phyloP scores from a whole-genome alignment of 768 basidiomycete genomes.

The Termitomyces sp. region DNA sequence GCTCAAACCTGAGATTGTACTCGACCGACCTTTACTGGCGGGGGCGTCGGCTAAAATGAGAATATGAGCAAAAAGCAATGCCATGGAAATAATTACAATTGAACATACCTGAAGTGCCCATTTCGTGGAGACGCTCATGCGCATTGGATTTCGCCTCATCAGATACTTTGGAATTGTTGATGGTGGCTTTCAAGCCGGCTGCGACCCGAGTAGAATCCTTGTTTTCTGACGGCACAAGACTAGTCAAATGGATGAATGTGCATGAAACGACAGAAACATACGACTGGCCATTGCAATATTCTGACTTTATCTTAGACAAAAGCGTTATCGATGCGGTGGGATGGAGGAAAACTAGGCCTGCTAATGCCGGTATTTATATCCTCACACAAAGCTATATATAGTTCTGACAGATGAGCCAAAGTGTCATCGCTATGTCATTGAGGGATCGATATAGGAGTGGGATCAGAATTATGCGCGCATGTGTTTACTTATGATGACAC shows the following conservation, averaged over 20 bases:
- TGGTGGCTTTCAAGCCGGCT: not conserved
- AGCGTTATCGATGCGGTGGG: too few relatives aligned
- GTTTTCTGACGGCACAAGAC: not conserved
- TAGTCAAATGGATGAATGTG: not conserved
- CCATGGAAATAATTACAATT: too few relatives aligned
- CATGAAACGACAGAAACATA: not conserved
- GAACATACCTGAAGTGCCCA: not conserved
- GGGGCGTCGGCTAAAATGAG: not conserved
- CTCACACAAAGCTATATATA: not conserved
- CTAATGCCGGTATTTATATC: not conserved
- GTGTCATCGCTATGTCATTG: not conserved
- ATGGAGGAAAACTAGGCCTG: too few relatives aligned
- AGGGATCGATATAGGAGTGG: not conserved
- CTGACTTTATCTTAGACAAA: too few relatives aligned
- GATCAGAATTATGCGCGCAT: not conserved
- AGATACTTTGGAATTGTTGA: not conserved
- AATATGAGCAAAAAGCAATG: too few relatives aligned
- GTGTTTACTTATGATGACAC: not conserved
- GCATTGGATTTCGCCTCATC: not conserved
- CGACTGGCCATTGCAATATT: not conserved
- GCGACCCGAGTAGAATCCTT: not conserved
- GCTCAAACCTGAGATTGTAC: too few relatives aligned
- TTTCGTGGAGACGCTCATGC: not conserved
- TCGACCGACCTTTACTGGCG: not conserved
- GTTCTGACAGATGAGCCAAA: not conserved